Evolutionary conservation across 1,139 yeast genomes (phyloP).

Genomic region (Zygoascus sp.): DNA sequence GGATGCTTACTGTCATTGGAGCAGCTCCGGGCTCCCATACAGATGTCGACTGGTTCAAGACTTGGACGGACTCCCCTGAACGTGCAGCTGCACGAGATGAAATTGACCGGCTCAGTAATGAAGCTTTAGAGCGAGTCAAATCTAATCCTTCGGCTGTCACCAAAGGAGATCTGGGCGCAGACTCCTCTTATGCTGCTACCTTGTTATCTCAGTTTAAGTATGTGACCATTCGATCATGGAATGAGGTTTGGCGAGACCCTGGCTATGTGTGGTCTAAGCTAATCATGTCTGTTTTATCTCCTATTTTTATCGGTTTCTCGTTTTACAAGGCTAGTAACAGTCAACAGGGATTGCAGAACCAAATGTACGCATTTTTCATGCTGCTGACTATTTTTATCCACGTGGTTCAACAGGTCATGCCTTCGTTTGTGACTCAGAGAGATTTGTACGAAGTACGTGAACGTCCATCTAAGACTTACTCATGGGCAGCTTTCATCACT

Average conservation of each 20-base stretch:
- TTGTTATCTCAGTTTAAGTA: conserved; percentile 33
- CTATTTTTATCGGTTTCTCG: conserved; percentile 51
- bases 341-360: conserved; percentile 34
- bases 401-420: conserved; percentile 53
- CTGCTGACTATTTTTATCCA: conserved; percentile 49
- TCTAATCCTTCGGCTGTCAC: conserved; percentile 32
- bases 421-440: conserved; percentile 42
- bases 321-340: conserved; percentile 37
- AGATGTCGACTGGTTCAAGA: conserved; percentile 41
- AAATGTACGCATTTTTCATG: conserved; percentile 49
- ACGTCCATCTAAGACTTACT: conserved; percentile 57
- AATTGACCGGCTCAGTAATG: conserved; percentile 34
- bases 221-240: conserved; percentile 37
- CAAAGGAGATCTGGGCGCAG: conserved; percentile 18
- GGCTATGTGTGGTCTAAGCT: conserved; percentile 43
- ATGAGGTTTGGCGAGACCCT: conserved; percentile 45
- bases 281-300: conserved; percentile 44
- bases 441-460: conserved; percentile 61
- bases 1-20: conserved; percentile 58
- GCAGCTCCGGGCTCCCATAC: conserved; percentile 62
- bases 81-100: conserved; percentile 37
- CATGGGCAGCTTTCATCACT: conserved; percentile 47
- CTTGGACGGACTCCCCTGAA: conserved; percentile 42
- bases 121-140: conserved; percentile 23
- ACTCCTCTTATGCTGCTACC: conserved; percentile 3